Conservation (phyloP, 176 grass and related monocot species). For the Triticum timopheevii region DNA sequence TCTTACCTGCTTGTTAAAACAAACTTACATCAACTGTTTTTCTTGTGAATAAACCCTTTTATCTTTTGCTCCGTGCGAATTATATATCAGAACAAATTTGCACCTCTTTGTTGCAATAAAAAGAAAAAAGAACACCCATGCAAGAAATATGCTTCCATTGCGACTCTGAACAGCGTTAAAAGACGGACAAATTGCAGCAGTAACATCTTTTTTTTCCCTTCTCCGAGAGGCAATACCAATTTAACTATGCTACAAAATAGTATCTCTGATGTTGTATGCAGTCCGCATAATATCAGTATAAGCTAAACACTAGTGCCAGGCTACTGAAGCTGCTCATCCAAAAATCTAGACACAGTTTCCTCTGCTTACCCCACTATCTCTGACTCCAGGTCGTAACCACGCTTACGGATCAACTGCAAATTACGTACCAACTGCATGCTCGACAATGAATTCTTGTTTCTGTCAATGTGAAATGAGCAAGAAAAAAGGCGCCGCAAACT, state of each 20-base stretch:
- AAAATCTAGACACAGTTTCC: background rate
- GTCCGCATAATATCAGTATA: background rate
- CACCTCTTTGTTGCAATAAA: background rate
- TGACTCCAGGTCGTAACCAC: background rate
- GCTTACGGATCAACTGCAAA: background rate
- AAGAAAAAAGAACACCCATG: background rate
- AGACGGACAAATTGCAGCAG: background rate
- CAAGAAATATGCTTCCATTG: background rate
- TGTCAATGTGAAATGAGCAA: background rate
- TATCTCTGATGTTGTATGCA: background rate
- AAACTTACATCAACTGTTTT: background rate
- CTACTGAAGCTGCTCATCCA: background rate
- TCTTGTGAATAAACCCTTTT: background rate
- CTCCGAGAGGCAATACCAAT: background rate
- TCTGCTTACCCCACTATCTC: background rate
- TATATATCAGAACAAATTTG: background rate
- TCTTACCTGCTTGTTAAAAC: background rate
- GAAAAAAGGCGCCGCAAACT: background rate
- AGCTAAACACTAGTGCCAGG: background rate
- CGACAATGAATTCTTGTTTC: background rate
- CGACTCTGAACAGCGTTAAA: background rate
- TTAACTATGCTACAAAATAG: background rate
- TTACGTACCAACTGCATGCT: background rate
- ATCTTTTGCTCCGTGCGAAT: background rate
- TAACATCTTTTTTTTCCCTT: too few species aligned